Evolutionary conservation across 768 basidiomycete genomes (phyloP), one percentile per base, ranked within the genome.

Genomic region (Mycena maculata): DNA sequence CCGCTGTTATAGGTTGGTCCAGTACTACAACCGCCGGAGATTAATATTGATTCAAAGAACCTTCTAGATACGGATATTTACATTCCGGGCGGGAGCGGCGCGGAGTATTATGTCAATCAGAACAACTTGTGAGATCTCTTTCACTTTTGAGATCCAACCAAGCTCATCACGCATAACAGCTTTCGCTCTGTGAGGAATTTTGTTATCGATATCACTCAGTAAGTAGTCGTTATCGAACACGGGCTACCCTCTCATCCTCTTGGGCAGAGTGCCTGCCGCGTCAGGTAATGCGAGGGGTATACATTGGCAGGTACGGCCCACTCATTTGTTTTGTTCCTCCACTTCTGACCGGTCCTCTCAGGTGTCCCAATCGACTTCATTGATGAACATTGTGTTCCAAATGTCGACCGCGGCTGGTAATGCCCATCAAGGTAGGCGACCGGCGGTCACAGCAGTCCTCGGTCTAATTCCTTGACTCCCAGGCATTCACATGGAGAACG

Each of bases 271-370:
- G 64, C 86, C 89, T 31, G 78, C 89, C 2, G 73, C 80, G 20
- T 76, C 83, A 25, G n/a, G n/a, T n/a, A 15, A 23, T 78, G 90
- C 86, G 38, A 91, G 88, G 10, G 92, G 90, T 42, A 80, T 94
- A 38, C 92, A 94, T 72, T 94, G 93, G 93, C 92, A 94, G 78
- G 90, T 93, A n/a, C n/a, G n/a, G n/a, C n/a, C n/a, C n/a, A n/a
- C n/a, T n/a, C n/a, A n/a, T n/a, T n/a, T n/a, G n/a, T n/a, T n/a
- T n/a, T n/a, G n/a, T n/a, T n/a, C n/a, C n/a, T n/a, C n/a, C n/a
- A n/a, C n/a, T n/a, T n/a, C n/a, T n/a, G n/a, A n/a, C n/a, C n/a
- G n/a, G n/a, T n/a, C n/a, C n/a, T n/a, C n/a, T n/a, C n/a, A n/a
- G n/a, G n/a, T n/a, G n/a, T n/a, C n/a, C 0, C 92, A 94, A 75